Evolutionary conservation across 768 basidiomycete species (phyloP).

Genomic region (Suillus luteus): DNA sequence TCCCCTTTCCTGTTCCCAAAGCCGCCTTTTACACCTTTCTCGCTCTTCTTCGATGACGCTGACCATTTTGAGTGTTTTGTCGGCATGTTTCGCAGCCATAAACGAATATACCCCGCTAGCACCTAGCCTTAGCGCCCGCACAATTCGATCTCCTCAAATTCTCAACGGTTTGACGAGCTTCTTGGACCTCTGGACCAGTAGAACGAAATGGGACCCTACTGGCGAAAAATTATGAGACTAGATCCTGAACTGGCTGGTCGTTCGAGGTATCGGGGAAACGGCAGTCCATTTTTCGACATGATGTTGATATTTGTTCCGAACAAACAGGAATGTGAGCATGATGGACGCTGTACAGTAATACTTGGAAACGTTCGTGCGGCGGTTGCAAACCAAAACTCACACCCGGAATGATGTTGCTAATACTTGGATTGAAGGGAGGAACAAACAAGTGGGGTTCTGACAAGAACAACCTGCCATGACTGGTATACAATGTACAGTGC

Average conservation of each 20-base stretch:
- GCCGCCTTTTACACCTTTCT: conserved; percentile 12
- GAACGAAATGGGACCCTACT: conserved; percentile 18
- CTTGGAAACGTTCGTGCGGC: neutral
- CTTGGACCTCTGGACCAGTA: conserved; percentile 43
- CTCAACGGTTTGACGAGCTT: conserved; percentile 62
- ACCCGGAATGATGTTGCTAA: conserved; percentile 14
- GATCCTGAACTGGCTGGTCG: conserved; percentile 10
- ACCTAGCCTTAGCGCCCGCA: conserved; percentile 17
- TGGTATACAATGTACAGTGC: conserved; percentile 11
- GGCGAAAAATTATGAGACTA: conserved; percentile 8
- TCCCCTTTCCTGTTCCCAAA: conserved; percentile 18
- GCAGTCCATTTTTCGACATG: conserved; percentile 38
- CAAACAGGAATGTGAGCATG: conserved; percentile 30
- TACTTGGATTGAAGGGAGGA: conserved; percentile 6
- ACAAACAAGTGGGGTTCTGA: conserved; percentile 17
- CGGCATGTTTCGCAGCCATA: conserved; percentile 18
- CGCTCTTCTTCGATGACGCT: conserved; percentile 10
- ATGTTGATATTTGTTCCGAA: conserved; percentile 34
- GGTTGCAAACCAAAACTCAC: conserved; percentile 7
- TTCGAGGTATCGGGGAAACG: conserved; percentile 28
- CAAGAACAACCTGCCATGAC: neutral
- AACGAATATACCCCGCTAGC: neutral
- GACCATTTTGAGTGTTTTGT: conserved; percentile 24
- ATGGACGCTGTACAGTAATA: neutral
- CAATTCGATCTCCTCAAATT: conserved; percentile 63